Conservation (phyloP, 306 rosid genomes). For the Trichosanthes truncata region DNA sequence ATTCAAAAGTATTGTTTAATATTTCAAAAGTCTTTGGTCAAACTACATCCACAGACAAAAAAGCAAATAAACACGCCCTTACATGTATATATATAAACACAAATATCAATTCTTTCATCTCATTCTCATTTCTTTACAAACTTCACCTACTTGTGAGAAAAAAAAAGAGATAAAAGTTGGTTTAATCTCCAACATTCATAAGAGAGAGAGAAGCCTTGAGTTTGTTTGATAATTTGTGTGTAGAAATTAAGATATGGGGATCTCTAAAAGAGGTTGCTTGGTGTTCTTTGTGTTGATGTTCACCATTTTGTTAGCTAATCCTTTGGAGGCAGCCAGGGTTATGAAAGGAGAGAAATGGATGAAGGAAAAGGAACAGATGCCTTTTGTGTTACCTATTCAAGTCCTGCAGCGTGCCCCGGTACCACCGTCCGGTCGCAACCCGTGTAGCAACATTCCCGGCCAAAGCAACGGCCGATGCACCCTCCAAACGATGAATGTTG, state of each 20-base stretch:
- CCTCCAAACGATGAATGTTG: not conserved
- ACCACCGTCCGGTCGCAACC: not conserved
- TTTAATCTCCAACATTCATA: not conserved
- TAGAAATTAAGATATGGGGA: constrained; percentile 16
- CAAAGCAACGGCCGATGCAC: not conserved
- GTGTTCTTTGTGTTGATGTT: constrained; percentile 21
- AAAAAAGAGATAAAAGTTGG: not conserved
- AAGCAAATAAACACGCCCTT: not conserved
- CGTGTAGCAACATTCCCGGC: not conserved
- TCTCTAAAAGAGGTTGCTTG: constrained; percentile 12
- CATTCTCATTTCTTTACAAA: not conserved
- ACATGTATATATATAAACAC: not conserved
- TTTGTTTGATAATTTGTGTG: not conserved
- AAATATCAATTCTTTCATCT: not conserved
- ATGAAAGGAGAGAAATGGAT: constrained; percentile 30
- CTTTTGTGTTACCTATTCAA: constrained; percentile 22
- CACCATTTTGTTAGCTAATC: constrained; percentile 12
- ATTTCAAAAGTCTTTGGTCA: constrained; percentile 1
- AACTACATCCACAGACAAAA: not conserved
- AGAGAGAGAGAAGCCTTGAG: not conserved
- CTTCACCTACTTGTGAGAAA: not conserved
- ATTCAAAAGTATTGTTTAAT: not conserved
- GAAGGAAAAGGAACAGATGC: constrained; percentile 11
- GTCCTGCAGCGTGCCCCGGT: constrained; percentile 27
- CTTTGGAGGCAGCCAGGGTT: constrained; percentile 32